Percentiles rank a stretch among this genome's conserved stretches.
Conservation (phyloP, 805 yeast species). For the Pichia eremophila region DNA sequence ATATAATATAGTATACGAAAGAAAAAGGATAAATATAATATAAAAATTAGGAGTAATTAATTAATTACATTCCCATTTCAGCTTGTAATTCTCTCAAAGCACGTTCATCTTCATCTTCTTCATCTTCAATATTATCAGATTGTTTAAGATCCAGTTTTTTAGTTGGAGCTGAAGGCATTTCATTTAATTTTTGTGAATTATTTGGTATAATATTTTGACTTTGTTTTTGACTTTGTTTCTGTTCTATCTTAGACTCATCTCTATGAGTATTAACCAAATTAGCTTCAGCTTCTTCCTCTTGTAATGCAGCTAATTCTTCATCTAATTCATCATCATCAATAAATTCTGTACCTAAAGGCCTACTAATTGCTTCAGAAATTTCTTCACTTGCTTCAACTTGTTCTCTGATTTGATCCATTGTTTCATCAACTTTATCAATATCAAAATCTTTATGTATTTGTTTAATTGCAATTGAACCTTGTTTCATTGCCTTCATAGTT, state of each 20-base stretch:
- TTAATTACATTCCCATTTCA: constrained; percentile 62
- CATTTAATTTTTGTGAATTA: constrained; percentile 8
- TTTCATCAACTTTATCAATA: constrained; percentile 92
- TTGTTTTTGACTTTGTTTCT: constrained; percentile 8
- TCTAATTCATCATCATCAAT: constrained; percentile 90
- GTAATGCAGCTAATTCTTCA: constrained; percentile 81
- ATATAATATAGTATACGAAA: not conserved
- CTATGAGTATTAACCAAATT: constrained; percentile 8
- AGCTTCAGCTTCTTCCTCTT: constrained; percentile 64
- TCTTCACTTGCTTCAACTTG: constrained; percentile 94
- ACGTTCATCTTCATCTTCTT: constrained; percentile 75
- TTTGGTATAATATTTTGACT: constrained; percentile 2
- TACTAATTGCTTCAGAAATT: constrained; percentile 89
- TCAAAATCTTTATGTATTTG: constrained; percentile 90
- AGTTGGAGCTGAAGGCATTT: constrained; percentile 40
- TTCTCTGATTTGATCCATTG: constrained; percentile 97
- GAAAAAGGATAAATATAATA: not conserved
- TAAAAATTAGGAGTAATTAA: not conserved
- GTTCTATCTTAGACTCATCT: not conserved
- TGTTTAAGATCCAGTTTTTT: constrained; percentile 34
- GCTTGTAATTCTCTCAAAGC: constrained; percentile 76
- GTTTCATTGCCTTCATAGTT: constrained; percentile 98
- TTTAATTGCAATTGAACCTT: constrained; percentile 95
- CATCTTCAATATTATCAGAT: constrained; percentile 46
- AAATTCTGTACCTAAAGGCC: constrained; percentile 76